Conservation (phyloP, 2,329 filamentous ascomycete genomes). For the Uncinocarpus reesii region DNA sequence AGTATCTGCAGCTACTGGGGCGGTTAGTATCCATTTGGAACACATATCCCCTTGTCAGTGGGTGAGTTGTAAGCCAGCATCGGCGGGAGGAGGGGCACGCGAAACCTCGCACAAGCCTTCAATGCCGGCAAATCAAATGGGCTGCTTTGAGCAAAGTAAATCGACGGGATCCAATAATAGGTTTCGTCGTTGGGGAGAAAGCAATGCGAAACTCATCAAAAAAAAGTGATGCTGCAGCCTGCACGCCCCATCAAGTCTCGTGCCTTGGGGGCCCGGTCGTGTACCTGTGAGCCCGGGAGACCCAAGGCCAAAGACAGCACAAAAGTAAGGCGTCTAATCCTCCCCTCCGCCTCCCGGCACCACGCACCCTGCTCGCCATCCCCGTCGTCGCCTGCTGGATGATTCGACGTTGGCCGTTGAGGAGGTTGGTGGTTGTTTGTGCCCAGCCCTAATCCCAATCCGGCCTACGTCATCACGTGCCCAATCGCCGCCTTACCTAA, state of each 20-base stretch:
- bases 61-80: constrained; percentile 1
- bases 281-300: not conserved
- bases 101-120: constrained; percentile 8
- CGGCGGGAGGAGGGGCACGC: not conserved
- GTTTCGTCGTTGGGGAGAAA: constrained; percentile 2
- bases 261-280: too few species aligned
- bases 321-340: constrained; percentile 2
- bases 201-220: constrained; percentile 3
- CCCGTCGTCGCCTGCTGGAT: not conserved
- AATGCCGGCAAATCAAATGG: constrained; percentile 1
- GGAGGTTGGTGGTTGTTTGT: not conserved
- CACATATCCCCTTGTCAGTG: constrained; percentile 8
- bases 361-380: not conserved
- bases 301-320: constrained; percentile 4
- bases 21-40: constrained; percentile 2
- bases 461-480: constrained; percentile 15
- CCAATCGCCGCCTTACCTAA: constrained; percentile 9
- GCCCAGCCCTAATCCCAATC: constrained; percentile 14
- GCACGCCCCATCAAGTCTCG: constrained; percentile 8
- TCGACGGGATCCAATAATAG: constrained; percentile 4
- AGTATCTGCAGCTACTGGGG: not conserved
- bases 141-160: not conserved
- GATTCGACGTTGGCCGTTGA: not conserved
- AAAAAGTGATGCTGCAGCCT: constrained; percentile 13
- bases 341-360: not conserved